Evolutionary conservation across 1,284 basidiomycete genomes (phyloP).

Genomic region (Cutaneotrichosporon cavernicola): DNA sequence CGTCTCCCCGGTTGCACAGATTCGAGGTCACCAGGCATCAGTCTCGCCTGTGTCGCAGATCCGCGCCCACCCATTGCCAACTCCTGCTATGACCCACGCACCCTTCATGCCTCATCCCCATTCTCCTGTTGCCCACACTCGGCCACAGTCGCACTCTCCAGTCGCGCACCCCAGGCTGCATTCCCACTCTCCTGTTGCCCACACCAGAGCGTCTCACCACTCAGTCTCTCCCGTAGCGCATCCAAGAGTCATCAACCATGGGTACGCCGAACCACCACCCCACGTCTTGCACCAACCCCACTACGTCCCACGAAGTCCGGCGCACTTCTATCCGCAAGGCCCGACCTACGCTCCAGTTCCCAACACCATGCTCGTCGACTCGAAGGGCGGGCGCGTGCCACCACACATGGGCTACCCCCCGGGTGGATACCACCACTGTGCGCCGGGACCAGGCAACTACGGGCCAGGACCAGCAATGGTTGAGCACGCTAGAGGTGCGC

Average conservation of each 20-base stretch:
- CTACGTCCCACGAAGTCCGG: background rate
- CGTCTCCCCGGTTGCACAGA: background rate
- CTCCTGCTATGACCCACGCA: too few species aligned
- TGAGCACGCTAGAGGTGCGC: conserved; percentile 6
- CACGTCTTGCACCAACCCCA: background rate
- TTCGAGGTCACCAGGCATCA: background rate
- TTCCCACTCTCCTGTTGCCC: background rate
- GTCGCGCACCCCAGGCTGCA: background rate
- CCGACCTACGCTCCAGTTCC: conserved; percentile 1
- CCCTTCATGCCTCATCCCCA: too few species aligned
- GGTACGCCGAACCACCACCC: conserved; percentile 7
- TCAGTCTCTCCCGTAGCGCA: background rate
- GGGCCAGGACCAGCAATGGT: conserved; percentile 9
- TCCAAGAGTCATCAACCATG: conserved; percentile 2
- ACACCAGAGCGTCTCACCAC: background rate
- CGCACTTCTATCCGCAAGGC: background rate
- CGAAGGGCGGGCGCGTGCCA: background rate
- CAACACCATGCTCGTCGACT: conserved; percentile 11
- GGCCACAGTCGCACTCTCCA: background rate
- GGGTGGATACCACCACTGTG: conserved; percentile 1
- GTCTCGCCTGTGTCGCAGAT: background rate
- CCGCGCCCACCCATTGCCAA: background rate
- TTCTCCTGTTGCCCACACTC: background rate
- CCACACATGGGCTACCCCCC: background rate
- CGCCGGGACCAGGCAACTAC: background rate